Percentiles rank a stretch among this genome's conserved stretches.
Evolutionary conservation across 1,139 yeast genomes (phyloP).

Genomic region (Yamadazyma oceani): DNA sequence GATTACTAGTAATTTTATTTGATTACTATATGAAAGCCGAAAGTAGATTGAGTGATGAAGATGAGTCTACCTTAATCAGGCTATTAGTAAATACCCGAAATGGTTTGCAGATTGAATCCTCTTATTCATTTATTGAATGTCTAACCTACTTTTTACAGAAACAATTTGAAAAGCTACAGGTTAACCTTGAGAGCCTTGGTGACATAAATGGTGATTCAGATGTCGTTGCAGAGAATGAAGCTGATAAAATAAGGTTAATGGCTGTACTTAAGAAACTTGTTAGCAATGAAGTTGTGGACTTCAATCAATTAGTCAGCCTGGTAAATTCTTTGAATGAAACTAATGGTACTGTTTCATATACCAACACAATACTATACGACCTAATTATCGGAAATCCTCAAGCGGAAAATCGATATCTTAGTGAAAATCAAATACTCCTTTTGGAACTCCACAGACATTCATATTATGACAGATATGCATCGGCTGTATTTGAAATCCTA

Average conservation of each 20-base stretch:
- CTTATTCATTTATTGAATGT: conserved; percentile 14
- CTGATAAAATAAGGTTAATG: conserved; percentile 6
- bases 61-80: conserved; percentile 15
- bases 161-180: conserved; percentile 9
- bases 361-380: conserved; percentile 15
- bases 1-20: conserved; percentile 12
- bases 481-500: conserved; percentile 10
- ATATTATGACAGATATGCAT: conserved; percentile 8
- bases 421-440: conserved; percentile 17
- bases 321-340: conserved; percentile 9
- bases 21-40: conserved; percentile 14
- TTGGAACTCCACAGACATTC: conserved; percentile 14
- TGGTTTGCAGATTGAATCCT: conserved; percentile 13
- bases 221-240: neutral
- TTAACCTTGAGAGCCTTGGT: neutral
- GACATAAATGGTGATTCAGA: neutral
- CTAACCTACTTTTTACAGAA: conserved; percentile 14
- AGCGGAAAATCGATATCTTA: conserved; percentile 10
- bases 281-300: conserved; percentile 11
- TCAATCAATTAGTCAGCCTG: conserved; percentile 8
- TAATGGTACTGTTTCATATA: conserved; percentile 3
- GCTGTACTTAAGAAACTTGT: conserved; percentile 11
- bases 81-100: conserved; percentile 22
- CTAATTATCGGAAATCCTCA: conserved; percentile 17
- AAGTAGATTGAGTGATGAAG: conserved; percentile 6